Evolutionary conservation across 257 asterid genomes (phyloP).

Genomic region (Sherardia arvensis): DNA sequence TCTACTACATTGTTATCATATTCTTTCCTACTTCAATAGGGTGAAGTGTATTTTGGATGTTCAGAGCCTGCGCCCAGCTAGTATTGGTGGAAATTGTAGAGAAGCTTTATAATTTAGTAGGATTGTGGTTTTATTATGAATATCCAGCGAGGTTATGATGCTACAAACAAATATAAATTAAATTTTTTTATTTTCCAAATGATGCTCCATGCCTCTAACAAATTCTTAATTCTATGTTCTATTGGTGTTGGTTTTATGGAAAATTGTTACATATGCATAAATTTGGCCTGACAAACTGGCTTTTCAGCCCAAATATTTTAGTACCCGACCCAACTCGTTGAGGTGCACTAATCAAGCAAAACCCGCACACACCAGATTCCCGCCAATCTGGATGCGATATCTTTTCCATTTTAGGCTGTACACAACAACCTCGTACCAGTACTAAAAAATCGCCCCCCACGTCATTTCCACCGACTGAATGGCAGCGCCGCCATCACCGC

Average conservation of each 20-base stretch:
- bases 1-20: neutral
- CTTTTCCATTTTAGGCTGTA: neutral
- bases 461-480: conserved; percentile 29
- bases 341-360: neutral
- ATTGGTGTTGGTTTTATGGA: no score
- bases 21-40: neutral
- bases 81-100: neutral
- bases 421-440: neutral
- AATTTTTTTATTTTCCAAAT: no score
- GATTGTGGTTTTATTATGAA: neutral
- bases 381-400: neutral
- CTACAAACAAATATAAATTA: neutral
- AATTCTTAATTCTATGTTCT: no score
- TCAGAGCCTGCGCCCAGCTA: neutral
- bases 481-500: conserved; percentile 24
- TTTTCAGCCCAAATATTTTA: neutral
- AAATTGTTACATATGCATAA: no score
- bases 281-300: neutral
- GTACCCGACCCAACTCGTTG: no score
- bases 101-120: neutral
- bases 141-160: neutral
- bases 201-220: no score
- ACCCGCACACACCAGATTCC: neutral
- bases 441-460: conserved; percentile 22
- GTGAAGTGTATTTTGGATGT: neutral